Percentiles rank a stretch among this genome's conserved stretches.
phyloP scores from a whole-genome alignment of 106 monocot genomes.

The Dioscorea alata region DNA sequence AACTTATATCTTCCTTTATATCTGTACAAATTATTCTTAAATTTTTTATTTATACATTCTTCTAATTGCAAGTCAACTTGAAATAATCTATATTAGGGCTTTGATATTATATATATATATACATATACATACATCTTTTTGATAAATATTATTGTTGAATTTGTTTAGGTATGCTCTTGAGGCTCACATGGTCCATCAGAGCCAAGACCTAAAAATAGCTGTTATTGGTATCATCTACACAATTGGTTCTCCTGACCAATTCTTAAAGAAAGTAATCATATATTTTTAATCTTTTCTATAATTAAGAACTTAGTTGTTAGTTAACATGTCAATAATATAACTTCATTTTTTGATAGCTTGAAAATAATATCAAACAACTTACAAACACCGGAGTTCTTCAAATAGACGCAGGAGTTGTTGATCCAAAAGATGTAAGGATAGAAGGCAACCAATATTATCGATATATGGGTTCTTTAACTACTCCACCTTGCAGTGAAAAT shows the following conservation, averaged over 20 bases:
- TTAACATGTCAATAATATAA: not conserved
- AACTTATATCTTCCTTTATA: not conserved
- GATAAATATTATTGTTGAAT: not conserved
- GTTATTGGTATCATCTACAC: not conserved
- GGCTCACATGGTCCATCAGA: not conserved
- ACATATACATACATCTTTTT: not conserved
- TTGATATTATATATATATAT: not conserved
- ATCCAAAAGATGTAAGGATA: not conserved
- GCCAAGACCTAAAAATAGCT: not conserved
- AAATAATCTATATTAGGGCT: no score
- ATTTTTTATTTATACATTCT: not conserved
- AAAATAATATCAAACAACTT: not conserved
- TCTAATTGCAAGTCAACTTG: not conserved
- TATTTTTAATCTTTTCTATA: not conserved
- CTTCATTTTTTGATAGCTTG: not conserved
- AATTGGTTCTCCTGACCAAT: not conserved
- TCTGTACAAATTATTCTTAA: not conserved
- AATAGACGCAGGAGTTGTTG: not conserved
- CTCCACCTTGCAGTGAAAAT: conserved; percentile 10
- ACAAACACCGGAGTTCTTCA: not conserved
- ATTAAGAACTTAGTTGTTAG: not conserved
- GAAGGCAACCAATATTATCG: not conserved
- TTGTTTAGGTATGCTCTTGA: not conserved
- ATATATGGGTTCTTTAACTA: conserved; percentile 14
- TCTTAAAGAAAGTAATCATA: not conserved